These are phyloP conservation scores for Cucumis variabilis DNA, from an alignment of 331 rosid species.

Conservation along the genomic window DNA sequence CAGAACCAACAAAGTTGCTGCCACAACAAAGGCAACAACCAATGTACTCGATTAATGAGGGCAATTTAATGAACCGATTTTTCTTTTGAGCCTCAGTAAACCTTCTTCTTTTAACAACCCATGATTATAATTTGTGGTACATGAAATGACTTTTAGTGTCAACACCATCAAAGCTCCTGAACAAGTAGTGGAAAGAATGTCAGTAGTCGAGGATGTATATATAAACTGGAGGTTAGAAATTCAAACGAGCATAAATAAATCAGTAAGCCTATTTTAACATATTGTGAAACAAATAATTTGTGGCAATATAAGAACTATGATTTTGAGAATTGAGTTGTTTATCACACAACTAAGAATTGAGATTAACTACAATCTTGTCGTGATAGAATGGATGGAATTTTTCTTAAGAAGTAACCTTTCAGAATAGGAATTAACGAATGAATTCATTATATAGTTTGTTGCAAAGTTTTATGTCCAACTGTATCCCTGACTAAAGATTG, in stretches of 20 bases:
- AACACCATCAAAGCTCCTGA: conserved; percentile 95
- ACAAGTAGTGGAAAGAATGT: neutral
- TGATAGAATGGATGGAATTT: neutral
- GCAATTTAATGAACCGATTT: too few species aligned
- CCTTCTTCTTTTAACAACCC: conserved; percentile 86
- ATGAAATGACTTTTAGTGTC: conserved; percentile 87
- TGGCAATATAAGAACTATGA: neutral
- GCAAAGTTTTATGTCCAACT: neutral
- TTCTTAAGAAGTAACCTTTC: neutral
- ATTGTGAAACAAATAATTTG: neutral
- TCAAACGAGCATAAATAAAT: neutral
- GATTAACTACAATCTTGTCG: neutral
- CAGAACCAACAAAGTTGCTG: conserved; percentile 73
- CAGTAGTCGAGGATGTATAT: neutral
- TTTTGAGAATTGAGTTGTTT: neutral
- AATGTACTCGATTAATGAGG: too few species aligned
- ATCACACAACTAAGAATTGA: neutral
- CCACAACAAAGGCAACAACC: conserved; percentile 69
- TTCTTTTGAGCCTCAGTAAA: too few species aligned
- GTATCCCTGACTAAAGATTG: neutral
- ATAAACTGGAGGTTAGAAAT: neutral
- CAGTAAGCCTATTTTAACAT: too few species aligned
- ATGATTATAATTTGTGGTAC: conserved; percentile 89
- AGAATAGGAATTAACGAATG: neutral
- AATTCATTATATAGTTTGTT: neutral